A percentile compares a stretch with the other conserved stretches of the same genome.
Evolutionary conservation across 495 filamentous ascomycete species (phyloP).

Genomic region (Sabuloglossum arenarium): DNA sequence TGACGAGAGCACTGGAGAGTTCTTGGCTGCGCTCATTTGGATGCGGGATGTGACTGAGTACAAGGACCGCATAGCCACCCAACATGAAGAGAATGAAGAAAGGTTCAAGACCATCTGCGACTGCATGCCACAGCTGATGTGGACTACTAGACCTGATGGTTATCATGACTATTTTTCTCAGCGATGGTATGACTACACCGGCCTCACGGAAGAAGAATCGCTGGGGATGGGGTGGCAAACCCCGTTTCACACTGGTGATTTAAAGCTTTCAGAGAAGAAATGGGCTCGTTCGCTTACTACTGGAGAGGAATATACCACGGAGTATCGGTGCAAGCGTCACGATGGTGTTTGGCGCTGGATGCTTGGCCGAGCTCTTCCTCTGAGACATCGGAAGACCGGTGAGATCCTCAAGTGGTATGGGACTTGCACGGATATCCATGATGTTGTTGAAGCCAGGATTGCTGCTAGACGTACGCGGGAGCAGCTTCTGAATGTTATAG

Average conservation of each 20-base stretch:
- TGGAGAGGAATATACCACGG: conserved; percentile 40
- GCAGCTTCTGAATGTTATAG: conserved; percentile 45
- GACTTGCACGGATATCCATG: conserved; percentile 46
- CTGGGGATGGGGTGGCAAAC: conserved; percentile 13
- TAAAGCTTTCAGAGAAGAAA: conserved; percentile 22
- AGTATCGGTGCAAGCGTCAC: conserved; percentile 42
- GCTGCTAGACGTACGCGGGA: conserved; percentile 34
- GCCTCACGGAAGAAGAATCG: conserved; percentile 31
- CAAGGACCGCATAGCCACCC: conserved; percentile 33
- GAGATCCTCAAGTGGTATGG: conserved; percentile 55
- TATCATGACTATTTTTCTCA: conserved; percentile 43
- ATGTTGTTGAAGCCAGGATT: conserved; percentile 36
- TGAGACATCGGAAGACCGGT: conserved; percentile 35
- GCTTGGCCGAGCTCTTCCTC: conserved; percentile 39
- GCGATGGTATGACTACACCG: conserved; percentile 53
- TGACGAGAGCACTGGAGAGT: conserved; percentile 38
- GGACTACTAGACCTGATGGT: conserved; percentile 40
- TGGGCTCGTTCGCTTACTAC: conserved; percentile 39
- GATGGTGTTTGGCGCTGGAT: conserved; percentile 54
- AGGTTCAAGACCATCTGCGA: conserved; percentile 50
- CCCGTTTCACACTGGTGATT: conserved; percentile 34
- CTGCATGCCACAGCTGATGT: conserved; percentile 35
- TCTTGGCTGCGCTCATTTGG: conserved; percentile 41
- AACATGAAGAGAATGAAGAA: conserved; percentile 39
- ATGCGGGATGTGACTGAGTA: conserved; percentile 45